Percentiles rank a stretch among this genome's conserved stretches.
phyloP scores from a whole-genome alignment of 2,329 filamentous ascomycete species.

The Madurella fahalii region DNA sequence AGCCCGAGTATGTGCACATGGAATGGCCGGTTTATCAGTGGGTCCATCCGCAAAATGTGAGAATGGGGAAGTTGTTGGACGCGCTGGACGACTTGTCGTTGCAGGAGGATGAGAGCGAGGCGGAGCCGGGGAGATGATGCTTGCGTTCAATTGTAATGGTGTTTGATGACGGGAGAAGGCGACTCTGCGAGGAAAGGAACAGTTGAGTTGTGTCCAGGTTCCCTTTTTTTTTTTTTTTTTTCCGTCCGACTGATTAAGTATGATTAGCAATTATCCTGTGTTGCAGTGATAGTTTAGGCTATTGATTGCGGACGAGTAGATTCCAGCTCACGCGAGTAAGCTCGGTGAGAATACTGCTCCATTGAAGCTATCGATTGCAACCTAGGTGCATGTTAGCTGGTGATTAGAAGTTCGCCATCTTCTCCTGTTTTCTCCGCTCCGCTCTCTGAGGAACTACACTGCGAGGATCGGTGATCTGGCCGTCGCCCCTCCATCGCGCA shows the following conservation, averaged over 20 bases:
- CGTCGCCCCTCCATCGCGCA: no score
- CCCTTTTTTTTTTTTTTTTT: no score
- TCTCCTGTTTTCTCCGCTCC: no score
- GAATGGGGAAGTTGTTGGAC: neutral
- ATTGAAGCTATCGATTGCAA: neutral
- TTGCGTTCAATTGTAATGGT: no score
- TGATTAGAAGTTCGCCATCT: no score
- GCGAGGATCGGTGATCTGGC: no score
- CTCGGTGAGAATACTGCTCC: neutral
- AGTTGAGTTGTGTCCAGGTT: no score
- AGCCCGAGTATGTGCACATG: constrained; percentile 2
- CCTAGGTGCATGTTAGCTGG: no score
- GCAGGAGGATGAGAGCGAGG: neutral
- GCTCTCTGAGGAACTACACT: no score
- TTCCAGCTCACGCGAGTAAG: neutral
- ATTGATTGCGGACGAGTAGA: neutral
- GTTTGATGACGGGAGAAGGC: neutral
- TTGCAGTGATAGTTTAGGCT: neutral
- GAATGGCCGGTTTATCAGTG: constrained; percentile 6
- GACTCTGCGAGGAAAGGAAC: neutral
- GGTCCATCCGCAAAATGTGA: neutral
- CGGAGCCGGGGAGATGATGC: no score
- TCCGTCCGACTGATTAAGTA: neutral
- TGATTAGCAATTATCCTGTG: neutral
- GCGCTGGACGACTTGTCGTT: neutral